Conservation (phyloP, 2,329 filamentous ascomycete species). For the Aspergillus oerlinghausenensis region DNA sequence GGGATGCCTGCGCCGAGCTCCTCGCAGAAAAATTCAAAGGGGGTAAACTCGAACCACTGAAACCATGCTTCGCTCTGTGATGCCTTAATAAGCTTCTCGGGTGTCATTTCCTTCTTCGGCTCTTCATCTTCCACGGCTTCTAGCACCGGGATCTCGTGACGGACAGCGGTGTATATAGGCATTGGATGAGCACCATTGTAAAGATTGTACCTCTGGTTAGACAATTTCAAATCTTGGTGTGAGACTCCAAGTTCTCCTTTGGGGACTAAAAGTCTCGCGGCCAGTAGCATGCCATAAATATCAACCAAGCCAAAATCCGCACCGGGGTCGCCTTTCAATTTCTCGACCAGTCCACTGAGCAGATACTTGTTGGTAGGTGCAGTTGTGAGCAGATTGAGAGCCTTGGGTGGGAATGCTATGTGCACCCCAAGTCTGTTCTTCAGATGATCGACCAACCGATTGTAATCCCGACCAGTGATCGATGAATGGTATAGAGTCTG, state of each 20-base stretch:
- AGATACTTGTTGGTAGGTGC: slow-evolving; percentile 92
- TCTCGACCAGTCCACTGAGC: slow-evolving; percentile 83
- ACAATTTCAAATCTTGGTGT: slow-evolving; percentile 80
- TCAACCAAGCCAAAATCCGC: slow-evolving; percentile 89
- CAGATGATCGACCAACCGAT: slow-evolving; percentile 72
- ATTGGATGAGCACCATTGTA: slow-evolving; percentile 76
- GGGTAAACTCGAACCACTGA: slow-evolving; percentile 95
- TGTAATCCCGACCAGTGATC: slow-evolving; percentile 63
- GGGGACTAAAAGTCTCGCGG: slow-evolving; percentile 78
- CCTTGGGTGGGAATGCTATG: slow-evolving; percentile 85
- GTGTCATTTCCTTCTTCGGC: slow-evolving; percentile 22
- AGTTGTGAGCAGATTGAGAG: slow-evolving; percentile 73
- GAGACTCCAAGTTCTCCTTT: slow-evolving; percentile 75
- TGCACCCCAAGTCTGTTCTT: slow-evolving; percentile 81
- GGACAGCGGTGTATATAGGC: slow-evolving; percentile 91
- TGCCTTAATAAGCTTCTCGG: slow-evolving; percentile 41
- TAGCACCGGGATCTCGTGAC: slow-evolving; percentile 82
- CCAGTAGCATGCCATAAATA: slow-evolving; percentile 81
- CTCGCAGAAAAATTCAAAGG: slow-evolving; percentile 93
- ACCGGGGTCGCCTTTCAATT: slow-evolving; percentile 73
- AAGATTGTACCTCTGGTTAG: slow-evolving; percentile 73
- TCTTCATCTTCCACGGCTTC: slow-evolving; percentile 30
- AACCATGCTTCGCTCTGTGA: slow-evolving; percentile 74
- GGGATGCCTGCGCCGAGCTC: slow-evolving; percentile 89
- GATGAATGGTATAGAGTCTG: slow-evolving; percentile 84